These are phyloP conservation scores for Fragilariopsis cylindrus DNA, from an alignment of 108 stramenopile genomes.

Conservation along the genomic window DNA sequence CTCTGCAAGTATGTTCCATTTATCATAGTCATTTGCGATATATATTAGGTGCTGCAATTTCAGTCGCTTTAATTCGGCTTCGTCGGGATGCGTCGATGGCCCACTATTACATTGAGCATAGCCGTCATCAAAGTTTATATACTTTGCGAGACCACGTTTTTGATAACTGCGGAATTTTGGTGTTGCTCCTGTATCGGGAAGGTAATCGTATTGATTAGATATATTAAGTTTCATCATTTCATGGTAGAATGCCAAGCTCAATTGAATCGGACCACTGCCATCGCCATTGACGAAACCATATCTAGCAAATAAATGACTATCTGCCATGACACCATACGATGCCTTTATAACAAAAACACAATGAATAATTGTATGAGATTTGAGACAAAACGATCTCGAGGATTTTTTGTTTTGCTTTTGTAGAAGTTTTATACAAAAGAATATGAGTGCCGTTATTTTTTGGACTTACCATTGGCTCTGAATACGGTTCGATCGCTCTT, in stretches of 20 bases:
- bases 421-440: too few relatives aligned
- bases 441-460: too few relatives aligned
- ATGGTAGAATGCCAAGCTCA: constrained; percentile 47
- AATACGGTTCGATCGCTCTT: constrained; percentile 33
- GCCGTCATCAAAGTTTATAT: constrained; percentile 81
- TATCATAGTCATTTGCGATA: constrained; percentile 52
- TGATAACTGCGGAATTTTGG: constrained; percentile 34
- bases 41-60: constrained; percentile 63
- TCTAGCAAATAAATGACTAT: constrained; percentile 72
- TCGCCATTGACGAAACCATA: constrained; percentile 88
- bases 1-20: constrained; percentile 61
- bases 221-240: constrained; percentile 36
- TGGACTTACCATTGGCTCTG: constrained; percentile 46
- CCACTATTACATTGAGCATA: constrained; percentile 60
- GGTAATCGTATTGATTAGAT: constrained; percentile 55
- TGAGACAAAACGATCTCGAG: constrained; percentile 31
- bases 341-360: not conserved
- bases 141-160: constrained; percentile 49
- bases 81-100: constrained; percentile 30
- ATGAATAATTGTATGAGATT: not conserved
- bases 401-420: too few relatives aligned
- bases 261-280: constrained; percentile 65
- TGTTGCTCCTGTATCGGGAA: constrained; percentile 38
- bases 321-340: constrained; percentile 69
- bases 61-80: constrained; percentile 63